Evolutionary conservation across 2,329 filamentous ascomycete genomes (phyloP).

Genomic region (Pseudogymnoascus sp.): DNA sequence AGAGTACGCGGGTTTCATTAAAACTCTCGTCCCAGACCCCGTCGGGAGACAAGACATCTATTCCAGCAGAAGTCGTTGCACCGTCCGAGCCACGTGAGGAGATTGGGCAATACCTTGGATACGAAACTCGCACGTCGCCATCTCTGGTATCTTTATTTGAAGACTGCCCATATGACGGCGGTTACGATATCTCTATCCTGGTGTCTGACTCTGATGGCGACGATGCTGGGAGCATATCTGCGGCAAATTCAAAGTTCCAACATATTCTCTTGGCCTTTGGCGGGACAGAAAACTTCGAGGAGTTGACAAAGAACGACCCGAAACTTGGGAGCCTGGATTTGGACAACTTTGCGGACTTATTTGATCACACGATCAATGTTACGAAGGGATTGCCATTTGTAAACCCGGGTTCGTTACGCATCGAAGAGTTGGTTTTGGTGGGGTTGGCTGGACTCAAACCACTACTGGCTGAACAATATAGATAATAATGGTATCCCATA

Average conservation of each 20-base stretch:
- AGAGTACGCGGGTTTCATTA: conserved; percentile 65
- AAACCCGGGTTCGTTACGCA: neutral
- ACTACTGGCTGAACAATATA: neutral
- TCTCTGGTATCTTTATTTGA: conserved; percentile 68
- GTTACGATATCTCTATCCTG: conserved; percentile 75
- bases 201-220: conserved; percentile 65
- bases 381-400: neutral
- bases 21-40: conserved; percentile 39
- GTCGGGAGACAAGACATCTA: conserved; percentile 20
- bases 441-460: neutral
- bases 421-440: neutral
- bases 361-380: conserved; percentile 79
- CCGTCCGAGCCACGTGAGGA: conserved; percentile 63
- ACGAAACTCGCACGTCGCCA: conserved; percentile 54
- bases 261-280: conserved; percentile 75
- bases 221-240: conserved; percentile 32
- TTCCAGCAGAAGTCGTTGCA: conserved; percentile 51
- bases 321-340: conserved; percentile 50
- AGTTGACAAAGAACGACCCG: conserved; percentile 55
- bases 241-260: conserved; percentile 42
- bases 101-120: conserved; percentile 82
- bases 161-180: conserved; percentile 62
- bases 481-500: neutral
- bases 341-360: conserved; percentile 56
- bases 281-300: conserved; percentile 70